These are phyloP conservation scores for Tricholoma hemisulphureum DNA, from an alignment of 768 basidiomycete genomes.

Conservation along the genomic window DNA sequence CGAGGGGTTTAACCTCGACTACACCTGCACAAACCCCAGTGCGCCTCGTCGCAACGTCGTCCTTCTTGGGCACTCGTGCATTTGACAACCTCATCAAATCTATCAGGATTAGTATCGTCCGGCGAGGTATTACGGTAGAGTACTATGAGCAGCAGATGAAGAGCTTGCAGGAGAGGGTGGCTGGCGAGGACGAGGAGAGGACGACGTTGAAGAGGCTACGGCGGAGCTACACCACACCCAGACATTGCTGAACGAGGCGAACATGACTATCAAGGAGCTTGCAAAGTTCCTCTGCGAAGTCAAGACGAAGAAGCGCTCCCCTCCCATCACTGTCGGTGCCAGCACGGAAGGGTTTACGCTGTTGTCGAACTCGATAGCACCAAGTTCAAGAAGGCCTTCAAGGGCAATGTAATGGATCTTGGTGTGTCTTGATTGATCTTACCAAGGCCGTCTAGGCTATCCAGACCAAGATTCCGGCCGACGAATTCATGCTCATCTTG, in stretches of 20 bases:
- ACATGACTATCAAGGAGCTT: conserved; percentile 15
- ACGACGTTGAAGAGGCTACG: conserved; percentile 7
- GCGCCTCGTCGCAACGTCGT: conserved; percentile 27
- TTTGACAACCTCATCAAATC: no score
- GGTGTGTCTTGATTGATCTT: conserved; percentile 26
- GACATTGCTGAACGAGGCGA: conserved; percentile 10
- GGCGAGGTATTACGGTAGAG: conserved; percentile 16
- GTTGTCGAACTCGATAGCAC: conserved; percentile 24
- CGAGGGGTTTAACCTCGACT: neutral
- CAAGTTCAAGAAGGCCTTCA: conserved; percentile 22
- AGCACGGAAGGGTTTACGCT: conserved; percentile 26
- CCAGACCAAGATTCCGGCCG: conserved; percentile 15
- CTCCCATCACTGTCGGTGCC: conserved; percentile 20
- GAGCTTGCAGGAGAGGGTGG: no score
- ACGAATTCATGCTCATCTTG: conserved; percentile 14
- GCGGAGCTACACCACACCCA: neutral
- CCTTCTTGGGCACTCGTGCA: conserved; percentile 28
- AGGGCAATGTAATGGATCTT: conserved; percentile 33
- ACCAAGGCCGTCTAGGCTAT: conserved; percentile 24
- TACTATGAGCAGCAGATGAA: conserved; percentile 22
- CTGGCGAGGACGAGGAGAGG: conserved; percentile 8
- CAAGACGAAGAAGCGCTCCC: no score
- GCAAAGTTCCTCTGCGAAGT: conserved; percentile 6
- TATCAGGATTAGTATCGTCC: conserved; percentile 21
- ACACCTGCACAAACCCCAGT: conserved; percentile 14